Evolutionary conservation across 805 yeast species (phyloP), one percentile per base, ranked within the genome.

Genomic region (Myxozyma mucilagina): DNA sequence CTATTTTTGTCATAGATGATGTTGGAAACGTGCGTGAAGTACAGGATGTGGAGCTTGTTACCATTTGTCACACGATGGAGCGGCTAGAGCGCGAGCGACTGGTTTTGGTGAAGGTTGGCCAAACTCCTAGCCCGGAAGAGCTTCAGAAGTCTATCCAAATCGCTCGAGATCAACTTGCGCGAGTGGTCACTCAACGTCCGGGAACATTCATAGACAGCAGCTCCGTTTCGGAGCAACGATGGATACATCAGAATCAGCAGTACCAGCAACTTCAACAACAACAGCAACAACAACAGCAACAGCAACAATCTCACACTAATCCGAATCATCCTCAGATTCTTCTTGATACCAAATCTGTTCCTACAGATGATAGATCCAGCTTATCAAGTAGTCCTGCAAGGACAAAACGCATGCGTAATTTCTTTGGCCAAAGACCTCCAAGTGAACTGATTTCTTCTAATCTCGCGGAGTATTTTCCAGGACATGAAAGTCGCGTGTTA

Each of bases 381-480:
- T 29, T 35, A 45, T 35, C 4, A 29, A 35, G 51, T 14, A 58
- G 61, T 36, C 50, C 55, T 3, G 35, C 38, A 18, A 59, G 62
- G n/a, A 43, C 60, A n/a, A 61, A 63, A 32, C 59, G 70, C 10
- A 29, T 68, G 68, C 78, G 83, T 59, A 79, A 77, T 57, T 81
- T 89, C 61, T 86, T 87, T 73, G 96, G 96, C 29, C 97, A 90
- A 73, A 80, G 99, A 70, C 99, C 99, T 6, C 92, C 98, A 0
- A 86, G 94, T 61, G 96, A 90, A 71, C 81, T 92, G 68, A 94
- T 93, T 63, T 89, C 97, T 1, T 85, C 92, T 1, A 90, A 93
- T 70, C 77, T 93, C 65, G 87, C 91, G 1, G 96, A 92, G 65
- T 93, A 89, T 73, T 94, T 94, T 79, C 99, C 99, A 0, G 87